Evolutionary conservation across 2,329 filamentous ascomycete species (phyloP).

Genomic region (Tetracladium maxilliforme): DNA sequence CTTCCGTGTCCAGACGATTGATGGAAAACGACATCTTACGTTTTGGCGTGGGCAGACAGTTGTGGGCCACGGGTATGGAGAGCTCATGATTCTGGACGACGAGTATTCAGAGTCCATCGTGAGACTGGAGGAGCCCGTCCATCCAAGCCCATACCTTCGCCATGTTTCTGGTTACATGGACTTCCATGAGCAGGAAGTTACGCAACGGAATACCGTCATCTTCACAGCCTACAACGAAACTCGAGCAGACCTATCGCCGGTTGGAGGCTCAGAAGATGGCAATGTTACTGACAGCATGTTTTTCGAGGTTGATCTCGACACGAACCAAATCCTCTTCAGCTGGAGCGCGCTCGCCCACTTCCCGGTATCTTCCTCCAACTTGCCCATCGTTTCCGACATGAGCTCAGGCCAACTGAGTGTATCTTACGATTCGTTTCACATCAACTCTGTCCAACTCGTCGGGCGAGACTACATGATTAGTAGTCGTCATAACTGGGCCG

Average conservation of each 20-base stretch:
- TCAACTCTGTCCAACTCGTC: constrained; percentile 12
- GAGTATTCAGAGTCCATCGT: no score
- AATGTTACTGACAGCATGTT: constrained; percentile 20
- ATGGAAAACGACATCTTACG: no score
- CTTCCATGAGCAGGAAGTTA: constrained; percentile 17
- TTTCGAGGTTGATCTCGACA: constrained; percentile 25
- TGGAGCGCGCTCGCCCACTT: constrained; percentile 23
- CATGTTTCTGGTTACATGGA: no score
- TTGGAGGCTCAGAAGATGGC: constrained; percentile 15
- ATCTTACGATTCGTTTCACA: constrained; percentile 13
- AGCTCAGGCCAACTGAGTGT: constrained; percentile 8
- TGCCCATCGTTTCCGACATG: no score
- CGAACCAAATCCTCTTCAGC: constrained; percentile 19
- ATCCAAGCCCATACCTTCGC: no score
- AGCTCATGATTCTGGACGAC: no score
- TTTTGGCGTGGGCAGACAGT: no score
- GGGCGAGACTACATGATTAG: constrained; percentile 13
- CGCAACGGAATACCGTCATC: constrained; percentile 13
- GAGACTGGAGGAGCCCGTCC: no score
- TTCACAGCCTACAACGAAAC: constrained; percentile 15
- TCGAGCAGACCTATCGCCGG: constrained; percentile 12
- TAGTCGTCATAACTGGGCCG: constrained; percentile 10
- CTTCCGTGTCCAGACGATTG: no score
- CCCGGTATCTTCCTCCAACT: no score
- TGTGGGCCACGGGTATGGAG: no score